Percentiles rank a stretch among this genome's conserved stretches.
Evolutionary conservation across 441 rosid species (phyloP).

Genomic region (Arabidopsis lyrata): DNA sequence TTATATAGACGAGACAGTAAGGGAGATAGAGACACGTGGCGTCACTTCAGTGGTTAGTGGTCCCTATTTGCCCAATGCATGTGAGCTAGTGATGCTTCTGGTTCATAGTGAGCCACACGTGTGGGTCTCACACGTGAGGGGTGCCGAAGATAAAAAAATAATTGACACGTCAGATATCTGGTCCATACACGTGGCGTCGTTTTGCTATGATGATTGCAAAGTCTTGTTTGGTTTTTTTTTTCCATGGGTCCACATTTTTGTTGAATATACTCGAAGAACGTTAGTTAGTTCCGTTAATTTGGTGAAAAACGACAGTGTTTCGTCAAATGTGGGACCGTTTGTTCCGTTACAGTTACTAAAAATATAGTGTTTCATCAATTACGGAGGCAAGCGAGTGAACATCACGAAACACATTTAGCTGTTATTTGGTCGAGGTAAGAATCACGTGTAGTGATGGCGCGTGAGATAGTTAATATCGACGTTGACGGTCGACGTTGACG

Average conservation of each 20-base stretch:
- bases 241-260: not conserved
- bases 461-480: not conserved
- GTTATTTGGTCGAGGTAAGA: not conserved
- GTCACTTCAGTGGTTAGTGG: not conserved
- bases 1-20: slow-evolving; percentile 17
- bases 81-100: slow-evolving; percentile 24
- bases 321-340: not conserved
- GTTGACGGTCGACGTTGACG: slow-evolving; percentile 37
- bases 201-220: not conserved
- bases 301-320: slow-evolving; percentile 2
- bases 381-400: not conserved
- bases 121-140: slow-evolving; percentile 24
- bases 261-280: slow-evolving; percentile 23
- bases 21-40: slow-evolving; percentile 31
- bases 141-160: not conserved
- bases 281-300: slow-evolving; percentile 36
- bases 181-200: slow-evolving; percentile 40
- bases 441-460: slow-evolving; percentile 13
- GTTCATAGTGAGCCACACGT: slow-evolving; percentile 29
- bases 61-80: slow-evolving; percentile 34
- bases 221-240: not conserved
- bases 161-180: slow-evolving; percentile 32
- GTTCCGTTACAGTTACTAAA: slow-evolving; percentile 28
- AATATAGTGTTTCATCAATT: not conserved
- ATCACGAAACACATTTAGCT: not conserved